Percentiles rank a stretch among this genome's conserved stretches.
These are phyloP conservation scores for Fusarium gaditjirri DNA, from an alignment of 2,329 filamentous ascomycete species.

Conservation along the genomic window DNA sequence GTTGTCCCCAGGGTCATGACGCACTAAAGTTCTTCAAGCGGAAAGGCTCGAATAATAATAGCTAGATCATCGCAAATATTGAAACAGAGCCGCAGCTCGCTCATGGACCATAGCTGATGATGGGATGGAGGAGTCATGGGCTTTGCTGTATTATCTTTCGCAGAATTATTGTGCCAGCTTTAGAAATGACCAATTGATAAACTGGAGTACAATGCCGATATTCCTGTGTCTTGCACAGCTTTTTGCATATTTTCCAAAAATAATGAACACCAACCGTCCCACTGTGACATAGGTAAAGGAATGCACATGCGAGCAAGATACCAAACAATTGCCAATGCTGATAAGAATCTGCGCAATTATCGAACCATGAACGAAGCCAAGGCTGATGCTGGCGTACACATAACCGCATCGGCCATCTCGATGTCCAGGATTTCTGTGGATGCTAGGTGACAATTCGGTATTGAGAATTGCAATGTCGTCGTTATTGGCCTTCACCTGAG, in stretches of 20 bases:
- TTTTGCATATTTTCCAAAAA: not conserved
- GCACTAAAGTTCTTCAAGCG: constrained; percentile 5
- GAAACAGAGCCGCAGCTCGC: not conserved
- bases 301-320: not conserved
- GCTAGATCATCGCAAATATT: constrained; percentile 1
- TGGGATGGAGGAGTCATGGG: constrained; percentile 6
- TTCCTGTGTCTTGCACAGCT: not conserved
- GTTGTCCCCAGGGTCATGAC: not conserved
- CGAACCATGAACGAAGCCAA: not conserved
- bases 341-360: not conserved
- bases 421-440: constrained; percentile 11
- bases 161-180: not conserved
- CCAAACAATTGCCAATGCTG: constrained; percentile 9
- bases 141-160: not conserved
- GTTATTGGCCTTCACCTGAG: not conserved
- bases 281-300: not conserved
- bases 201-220: not conserved
- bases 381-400: not conserved
- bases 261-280: not conserved
- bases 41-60: constrained; percentile 34
- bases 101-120: not conserved
- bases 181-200: not conserved
- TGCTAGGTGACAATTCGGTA: not conserved
- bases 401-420: constrained; percentile 4
- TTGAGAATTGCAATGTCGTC: constrained; percentile 1